Conservation (phyloP, 352 stramenopile species). For the Discostella stelligera region DNA sequence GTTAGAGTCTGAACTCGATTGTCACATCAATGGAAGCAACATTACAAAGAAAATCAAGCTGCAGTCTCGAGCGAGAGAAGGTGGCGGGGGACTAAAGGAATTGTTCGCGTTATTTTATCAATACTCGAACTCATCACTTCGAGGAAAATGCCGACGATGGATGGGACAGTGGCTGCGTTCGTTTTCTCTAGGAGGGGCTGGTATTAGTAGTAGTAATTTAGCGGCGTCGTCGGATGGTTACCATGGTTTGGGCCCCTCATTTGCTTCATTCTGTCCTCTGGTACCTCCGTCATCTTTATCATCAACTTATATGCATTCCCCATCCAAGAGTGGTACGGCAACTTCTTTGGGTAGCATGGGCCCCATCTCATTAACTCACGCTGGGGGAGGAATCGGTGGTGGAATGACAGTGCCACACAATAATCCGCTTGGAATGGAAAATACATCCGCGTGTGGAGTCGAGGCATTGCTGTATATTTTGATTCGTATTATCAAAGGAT, state of each 20-base stretch:
- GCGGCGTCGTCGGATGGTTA: not conserved
- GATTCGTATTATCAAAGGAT: constrained; percentile 49
- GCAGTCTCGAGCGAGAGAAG: constrained; percentile 1
- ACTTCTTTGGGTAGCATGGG: not conserved
- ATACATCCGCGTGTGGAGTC: constrained; percentile 47
- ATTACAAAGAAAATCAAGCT: constrained; percentile 1
- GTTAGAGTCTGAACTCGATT: constrained; percentile 29
- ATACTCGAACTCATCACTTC: constrained; percentile 27
- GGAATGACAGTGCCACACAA: constrained; percentile 6
- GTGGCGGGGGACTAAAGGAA: constrained; percentile 13
- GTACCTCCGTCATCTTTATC: constrained; percentile 9
- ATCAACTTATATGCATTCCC: no score
- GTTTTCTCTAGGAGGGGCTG: constrained; percentile 20
- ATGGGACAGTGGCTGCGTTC: constrained; percentile 32
- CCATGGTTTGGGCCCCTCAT: constrained; percentile 25
- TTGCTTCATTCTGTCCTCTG: constrained; percentile 36
- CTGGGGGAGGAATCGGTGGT: constrained; percentile 2
- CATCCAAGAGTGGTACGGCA: no score
- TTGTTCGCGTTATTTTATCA: constrained; percentile 30
- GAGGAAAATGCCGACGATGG: constrained; percentile 34
- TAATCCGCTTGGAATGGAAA: constrained; percentile 45
- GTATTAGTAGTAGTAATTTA: not conserved
- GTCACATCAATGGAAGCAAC: constrained; percentile 19
- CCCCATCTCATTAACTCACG: constrained; percentile 31
- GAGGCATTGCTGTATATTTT: constrained; percentile 49